Evolutionary conservation across 2,329 filamentous ascomycete species (phyloP).

Genomic region (Purpureocillium takamizusanense): DNA sequence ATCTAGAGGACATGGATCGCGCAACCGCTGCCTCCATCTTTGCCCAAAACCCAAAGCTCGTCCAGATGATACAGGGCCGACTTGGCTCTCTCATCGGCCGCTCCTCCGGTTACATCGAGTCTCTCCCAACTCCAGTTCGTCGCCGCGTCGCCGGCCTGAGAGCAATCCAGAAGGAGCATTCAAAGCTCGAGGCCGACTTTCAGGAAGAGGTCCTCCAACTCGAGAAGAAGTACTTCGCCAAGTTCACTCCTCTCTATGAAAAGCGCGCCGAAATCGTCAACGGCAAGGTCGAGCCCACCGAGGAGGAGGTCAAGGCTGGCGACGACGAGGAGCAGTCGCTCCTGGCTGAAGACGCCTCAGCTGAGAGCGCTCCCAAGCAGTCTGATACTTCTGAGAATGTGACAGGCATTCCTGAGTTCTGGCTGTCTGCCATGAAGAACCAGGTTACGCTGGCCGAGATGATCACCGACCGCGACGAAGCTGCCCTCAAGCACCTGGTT

Average conservation of each 20-base stretch:
- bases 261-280: constrained; percentile 92
- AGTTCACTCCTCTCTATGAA: constrained; percentile 95
- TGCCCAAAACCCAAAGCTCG: constrained; percentile 87
- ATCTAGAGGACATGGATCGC: constrained; percentile 80
- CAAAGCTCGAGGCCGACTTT: constrained; percentile 96
- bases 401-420: constrained; percentile 94
- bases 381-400: constrained; percentile 46
- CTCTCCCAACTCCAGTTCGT: constrained; percentile 78
- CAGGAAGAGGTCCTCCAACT: constrained; percentile 96
- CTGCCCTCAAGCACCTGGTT: constrained; percentile 76
- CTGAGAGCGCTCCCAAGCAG: constrained; percentile 47
- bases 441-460: constrained; percentile 94
- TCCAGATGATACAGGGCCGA: constrained; percentile 96
- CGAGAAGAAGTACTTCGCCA: constrained; percentile 99
- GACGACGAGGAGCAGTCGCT: constrained; percentile 70
- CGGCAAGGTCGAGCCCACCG: constrained; percentile 74
- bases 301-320: constrained; percentile 78
- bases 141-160: constrained; percentile 92
- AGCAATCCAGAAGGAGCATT: constrained; percentile 97
- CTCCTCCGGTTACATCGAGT: constrained; percentile 97
- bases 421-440: constrained; percentile 99
- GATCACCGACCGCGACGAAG: constrained; percentile 96
- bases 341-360: constrained; percentile 51
- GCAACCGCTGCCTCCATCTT: constrained; percentile 84
- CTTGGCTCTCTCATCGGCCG: constrained; percentile 87